Percentiles rank a stretch among this genome's conserved stretches.
phyloP scores from a whole-genome alignment of 176 grass and related monocot genomes.

The Triticum dicoccoides region DNA sequence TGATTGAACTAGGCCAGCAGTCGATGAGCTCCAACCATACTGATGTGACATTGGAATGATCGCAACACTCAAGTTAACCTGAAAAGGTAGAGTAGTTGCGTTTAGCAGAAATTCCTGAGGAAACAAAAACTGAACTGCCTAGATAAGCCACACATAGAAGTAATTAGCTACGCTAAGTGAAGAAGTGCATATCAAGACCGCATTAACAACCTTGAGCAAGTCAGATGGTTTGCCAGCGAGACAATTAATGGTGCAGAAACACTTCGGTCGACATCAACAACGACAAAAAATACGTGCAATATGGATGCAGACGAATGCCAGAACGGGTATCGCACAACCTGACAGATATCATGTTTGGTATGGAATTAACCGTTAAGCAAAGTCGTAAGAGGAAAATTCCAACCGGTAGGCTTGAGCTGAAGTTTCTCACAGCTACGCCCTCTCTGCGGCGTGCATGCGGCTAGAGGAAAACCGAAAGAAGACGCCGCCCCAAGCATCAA shows the following conservation, averaged over 20 bases:
- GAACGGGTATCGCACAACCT: background rate
- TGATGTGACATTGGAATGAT: constrained; percentile 98
- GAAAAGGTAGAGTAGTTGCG: constrained; percentile 26
- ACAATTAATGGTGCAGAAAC: too few relatives aligned
- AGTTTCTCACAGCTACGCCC: background rate
- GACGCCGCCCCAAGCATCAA: too few relatives aligned
- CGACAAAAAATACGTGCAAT: background rate
- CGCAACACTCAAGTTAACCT: constrained; percentile 97
- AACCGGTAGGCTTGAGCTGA: background rate
- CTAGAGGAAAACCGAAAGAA: too few relatives aligned
- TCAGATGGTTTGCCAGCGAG: too few relatives aligned
- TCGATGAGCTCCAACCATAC: constrained; percentile 93
- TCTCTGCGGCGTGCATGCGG: background rate
- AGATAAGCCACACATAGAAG: background rate
- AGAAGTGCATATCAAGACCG: background rate
- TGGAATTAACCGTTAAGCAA: background rate
- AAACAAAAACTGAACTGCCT: background rate
- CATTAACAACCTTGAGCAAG: constrained; percentile 1
- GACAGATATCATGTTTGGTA: background rate
- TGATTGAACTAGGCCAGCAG: constrained; percentile 94
- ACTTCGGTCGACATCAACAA: too few relatives aligned
- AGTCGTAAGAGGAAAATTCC: background rate
- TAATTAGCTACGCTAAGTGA: background rate
- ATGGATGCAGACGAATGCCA: background rate
- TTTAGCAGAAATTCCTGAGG: background rate